Conservation (phyloP, 2,329 filamentous ascomycete species). For the Dactylellina parvicollis region DNA sequence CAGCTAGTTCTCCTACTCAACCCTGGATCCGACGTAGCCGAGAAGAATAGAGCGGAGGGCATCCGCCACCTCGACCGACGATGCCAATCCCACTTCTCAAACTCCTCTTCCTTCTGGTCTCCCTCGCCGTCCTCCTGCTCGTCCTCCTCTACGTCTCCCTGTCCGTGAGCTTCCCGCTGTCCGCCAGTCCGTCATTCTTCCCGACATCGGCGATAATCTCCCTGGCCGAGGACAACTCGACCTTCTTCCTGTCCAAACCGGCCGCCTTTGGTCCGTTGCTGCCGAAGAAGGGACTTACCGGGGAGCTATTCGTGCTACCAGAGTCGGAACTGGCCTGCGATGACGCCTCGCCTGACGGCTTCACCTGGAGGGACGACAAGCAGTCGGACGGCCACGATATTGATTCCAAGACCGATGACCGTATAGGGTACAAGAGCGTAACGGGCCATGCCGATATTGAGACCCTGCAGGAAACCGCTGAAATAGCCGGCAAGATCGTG, state of each 20-base stretch:
- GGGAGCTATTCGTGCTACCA: slow-evolving; percentile 73
- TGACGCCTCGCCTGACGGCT: slow-evolving; percentile 85
- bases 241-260: slow-evolving; percentile 91
- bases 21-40: slow-evolving; percentile 15
- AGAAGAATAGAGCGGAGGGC: slow-evolving; percentile 27
- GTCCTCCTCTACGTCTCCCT: slow-evolving; percentile 49
- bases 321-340: slow-evolving; percentile 93
- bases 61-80: slow-evolving; percentile 23
- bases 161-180: slow-evolving; percentile 48
- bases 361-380: slow-evolving; percentile 65
- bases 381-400: slow-evolving; percentile 55
- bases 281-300: slow-evolving; percentile 79
- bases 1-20: background rate
- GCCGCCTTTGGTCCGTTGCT: slow-evolving; percentile 89
- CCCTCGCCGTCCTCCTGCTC: slow-evolving; percentile 47
- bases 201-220: slow-evolving; percentile 95
- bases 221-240: slow-evolving; percentile 96
- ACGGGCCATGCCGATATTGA: slow-evolving; percentile 80
- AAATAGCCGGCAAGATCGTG: slow-evolving; percentile 92
- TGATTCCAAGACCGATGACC: slow-evolving; percentile 55
- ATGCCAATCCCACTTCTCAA: slow-evolving; percentile 53
- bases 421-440: slow-evolving; percentile 46
- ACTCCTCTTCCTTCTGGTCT: slow-evolving; percentile 50
- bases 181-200: slow-evolving; percentile 79
- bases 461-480: slow-evolving; percentile 86